These are phyloP conservation scores for Mentha longifolia DNA, from an alignment of 257 asterid species.

Conservation along the genomic window DNA sequence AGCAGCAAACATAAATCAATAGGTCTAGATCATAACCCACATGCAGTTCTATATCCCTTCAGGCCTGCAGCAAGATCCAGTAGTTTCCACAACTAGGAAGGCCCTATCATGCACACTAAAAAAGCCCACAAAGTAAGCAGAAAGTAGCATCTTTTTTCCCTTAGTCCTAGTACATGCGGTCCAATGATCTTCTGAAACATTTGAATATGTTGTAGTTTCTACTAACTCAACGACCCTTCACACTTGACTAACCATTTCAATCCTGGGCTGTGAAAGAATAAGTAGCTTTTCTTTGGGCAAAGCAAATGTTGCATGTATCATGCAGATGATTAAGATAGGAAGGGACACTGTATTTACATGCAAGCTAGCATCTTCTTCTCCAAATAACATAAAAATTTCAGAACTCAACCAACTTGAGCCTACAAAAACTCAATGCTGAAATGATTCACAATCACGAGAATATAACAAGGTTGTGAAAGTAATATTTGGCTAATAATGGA, in stretches of 20 bases:
- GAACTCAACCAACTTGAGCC: neutral
- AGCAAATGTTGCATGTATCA: constrained; percentile 11
- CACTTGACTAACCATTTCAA: constrained; percentile 11
- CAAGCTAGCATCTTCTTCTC: constrained; percentile 10
- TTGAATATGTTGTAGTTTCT: neutral
- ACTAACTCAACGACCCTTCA: neutral
- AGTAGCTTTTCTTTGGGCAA: neutral
- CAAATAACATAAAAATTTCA: neutral
- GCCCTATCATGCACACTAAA: neutral
- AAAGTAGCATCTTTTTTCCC: neutral
- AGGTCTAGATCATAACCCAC: constrained; percentile 21
- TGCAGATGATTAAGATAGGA: neutral
- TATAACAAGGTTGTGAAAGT: constrained; percentile 9
- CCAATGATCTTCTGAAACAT: constrained; percentile 19
- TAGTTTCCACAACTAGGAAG: constrained; percentile 3
- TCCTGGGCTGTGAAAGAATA: neutral
- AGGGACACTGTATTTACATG: neutral
- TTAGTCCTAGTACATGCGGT: neutral
- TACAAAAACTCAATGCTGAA: constrained; percentile 25
- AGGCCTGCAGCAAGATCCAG: constrained; percentile 18
- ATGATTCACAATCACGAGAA: constrained; percentile 20
- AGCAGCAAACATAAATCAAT: constrained; percentile 15
- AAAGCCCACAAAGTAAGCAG: neutral
- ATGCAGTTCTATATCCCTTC: constrained; percentile 7
- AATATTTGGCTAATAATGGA: constrained; percentile 17